Evolutionary conservation across 768 basidiomycete species (phyloP).

Genomic region (Pleurotus eryngii): DNA sequence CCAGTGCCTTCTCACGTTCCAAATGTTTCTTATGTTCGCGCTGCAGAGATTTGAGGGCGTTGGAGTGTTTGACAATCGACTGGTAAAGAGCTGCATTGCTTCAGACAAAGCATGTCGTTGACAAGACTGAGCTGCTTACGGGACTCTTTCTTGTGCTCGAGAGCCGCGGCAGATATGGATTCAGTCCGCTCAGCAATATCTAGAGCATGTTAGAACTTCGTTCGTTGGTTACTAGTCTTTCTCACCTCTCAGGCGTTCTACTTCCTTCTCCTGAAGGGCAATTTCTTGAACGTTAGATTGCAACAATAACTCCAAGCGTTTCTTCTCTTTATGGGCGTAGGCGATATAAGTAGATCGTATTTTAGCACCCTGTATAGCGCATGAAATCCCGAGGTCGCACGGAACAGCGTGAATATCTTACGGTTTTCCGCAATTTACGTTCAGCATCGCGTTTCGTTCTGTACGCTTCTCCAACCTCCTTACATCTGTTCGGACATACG

Average conservation of each 20-base stretch:
- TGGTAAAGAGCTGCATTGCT: constrained; percentile 66
- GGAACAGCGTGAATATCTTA: constrained; percentile 28
- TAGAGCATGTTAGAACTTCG: constrained; percentile 22
- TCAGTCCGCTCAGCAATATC: constrained; percentile 79
- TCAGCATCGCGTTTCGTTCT: constrained; percentile 69
- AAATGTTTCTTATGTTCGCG: constrained; percentile 69
- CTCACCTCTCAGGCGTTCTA: constrained; percentile 67
- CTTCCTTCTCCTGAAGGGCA: constrained; percentile 61
- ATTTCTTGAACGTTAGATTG: constrained; percentile 57
- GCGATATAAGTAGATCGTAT: constrained; percentile 86
- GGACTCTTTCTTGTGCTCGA: constrained; percentile 84
- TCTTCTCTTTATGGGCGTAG: constrained; percentile 88
- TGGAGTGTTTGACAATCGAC: constrained; percentile 68
- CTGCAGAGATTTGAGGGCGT: constrained; percentile 74
- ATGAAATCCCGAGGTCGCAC: not conserved
- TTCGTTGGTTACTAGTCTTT: not conserved
- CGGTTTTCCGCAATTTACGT: constrained; percentile 76
- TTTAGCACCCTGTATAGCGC: constrained; percentile 72
- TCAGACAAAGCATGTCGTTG: not conserved
- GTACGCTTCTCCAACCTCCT: constrained; percentile 68
- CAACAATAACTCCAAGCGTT: constrained; percentile 67
- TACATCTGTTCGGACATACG: constrained; percentile 76
- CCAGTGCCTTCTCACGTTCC: constrained; percentile 73
- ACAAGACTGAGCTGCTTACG: constrained; percentile 46
- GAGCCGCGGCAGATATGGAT: constrained; percentile 70